A percentile compares a stretch with the other conserved stretches of the same genome.
Conservation (phyloP, 768 basidiomycete species). For the Kwoniella dendrophila region DNA sequence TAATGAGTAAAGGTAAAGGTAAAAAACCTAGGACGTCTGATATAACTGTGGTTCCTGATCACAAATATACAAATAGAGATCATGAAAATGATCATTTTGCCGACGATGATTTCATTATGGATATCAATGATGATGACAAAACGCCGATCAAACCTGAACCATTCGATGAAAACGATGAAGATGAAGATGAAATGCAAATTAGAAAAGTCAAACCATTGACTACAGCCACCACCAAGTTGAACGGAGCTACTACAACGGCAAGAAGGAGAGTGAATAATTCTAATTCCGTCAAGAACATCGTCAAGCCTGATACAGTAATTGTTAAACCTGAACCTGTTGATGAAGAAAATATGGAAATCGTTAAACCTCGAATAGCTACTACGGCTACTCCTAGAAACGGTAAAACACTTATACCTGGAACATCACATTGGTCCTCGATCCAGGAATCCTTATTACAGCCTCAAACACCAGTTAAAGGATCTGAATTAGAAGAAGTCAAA, state of each 20-base stretch:
- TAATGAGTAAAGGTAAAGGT: too few species aligned
- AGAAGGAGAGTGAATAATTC: constrained; percentile 44
- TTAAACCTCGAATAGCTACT: constrained; percentile 12
- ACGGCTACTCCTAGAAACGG: constrained; percentile 17
- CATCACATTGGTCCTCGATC: constrained; percentile 45
- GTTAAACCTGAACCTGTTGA: constrained; percentile 42
- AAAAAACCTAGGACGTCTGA: constrained; percentile 50
- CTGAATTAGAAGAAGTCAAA: constrained; percentile 44
- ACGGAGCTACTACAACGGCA: constrained; percentile 22
- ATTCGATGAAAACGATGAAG: constrained; percentile 31
- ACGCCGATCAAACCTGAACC: constrained; percentile 31
- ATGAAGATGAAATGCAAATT: constrained; percentile 47
- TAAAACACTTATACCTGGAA: constrained; percentile 28
- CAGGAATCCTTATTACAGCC: constrained; percentile 36
- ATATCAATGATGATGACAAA: constrained; percentile 30
- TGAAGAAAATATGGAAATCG: constrained; percentile 27
- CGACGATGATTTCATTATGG: constrained; percentile 44
- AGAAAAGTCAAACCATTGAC: constrained; percentile 33
- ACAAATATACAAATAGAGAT: constrained; percentile 9
- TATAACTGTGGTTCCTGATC: constrained; percentile 32
- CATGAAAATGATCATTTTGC: too few species aligned
- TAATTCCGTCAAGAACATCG: constrained; percentile 44
- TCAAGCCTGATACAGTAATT: constrained; percentile 34
- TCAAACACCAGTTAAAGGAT: constrained; percentile 23
- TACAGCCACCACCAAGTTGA: constrained; percentile 35